Conservation (phyloP, 139 green algal species). For the Coccomyxa sp. region DNA sequence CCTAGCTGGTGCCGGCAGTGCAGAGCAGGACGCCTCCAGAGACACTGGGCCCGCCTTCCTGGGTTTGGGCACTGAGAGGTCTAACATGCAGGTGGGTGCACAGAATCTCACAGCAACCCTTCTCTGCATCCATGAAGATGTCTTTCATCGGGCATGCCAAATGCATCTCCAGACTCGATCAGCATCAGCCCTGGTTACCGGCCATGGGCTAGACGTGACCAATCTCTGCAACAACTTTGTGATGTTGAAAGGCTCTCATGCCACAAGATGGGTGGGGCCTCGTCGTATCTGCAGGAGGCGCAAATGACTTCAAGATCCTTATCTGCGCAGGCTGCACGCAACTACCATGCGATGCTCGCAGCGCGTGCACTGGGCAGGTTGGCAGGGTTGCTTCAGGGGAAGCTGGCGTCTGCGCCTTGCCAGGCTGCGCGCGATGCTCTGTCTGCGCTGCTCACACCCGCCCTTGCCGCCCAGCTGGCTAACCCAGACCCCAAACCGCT, state of each 20-base stretch:
- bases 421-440: slow-evolving; percentile 40
- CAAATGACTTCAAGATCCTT: no score
- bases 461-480: slow-evolving; percentile 60
- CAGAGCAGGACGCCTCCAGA: neutral
- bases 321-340: slow-evolving; percentile 43
- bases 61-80: slow-evolving; percentile 25
- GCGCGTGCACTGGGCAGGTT: slow-evolving; percentile 56
- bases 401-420: slow-evolving; percentile 12
- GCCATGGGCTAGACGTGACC: no score
- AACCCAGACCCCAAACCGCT: slow-evolving; percentile 56
- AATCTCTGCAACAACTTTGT: no score
- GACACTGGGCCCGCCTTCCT: slow-evolving; percentile 21
- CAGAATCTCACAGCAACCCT: no score
- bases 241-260: no score
- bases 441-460: slow-evolving; percentile 68
- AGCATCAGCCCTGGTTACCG: no score
- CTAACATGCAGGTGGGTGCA: slow-evolving; percentile 46
- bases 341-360: slow-evolving; percentile 74
- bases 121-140: no score
- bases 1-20: neutral
- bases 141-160: no score
- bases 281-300: no score
- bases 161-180: no score
- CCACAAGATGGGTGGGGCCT: no score
- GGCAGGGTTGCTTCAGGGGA: slow-evolving; percentile 45